These are phyloP conservation scores for Colletotrichum sp. DNA, from an alignment of 2,329 filamentous ascomycete genomes.

Conservation along the genomic window DNA sequence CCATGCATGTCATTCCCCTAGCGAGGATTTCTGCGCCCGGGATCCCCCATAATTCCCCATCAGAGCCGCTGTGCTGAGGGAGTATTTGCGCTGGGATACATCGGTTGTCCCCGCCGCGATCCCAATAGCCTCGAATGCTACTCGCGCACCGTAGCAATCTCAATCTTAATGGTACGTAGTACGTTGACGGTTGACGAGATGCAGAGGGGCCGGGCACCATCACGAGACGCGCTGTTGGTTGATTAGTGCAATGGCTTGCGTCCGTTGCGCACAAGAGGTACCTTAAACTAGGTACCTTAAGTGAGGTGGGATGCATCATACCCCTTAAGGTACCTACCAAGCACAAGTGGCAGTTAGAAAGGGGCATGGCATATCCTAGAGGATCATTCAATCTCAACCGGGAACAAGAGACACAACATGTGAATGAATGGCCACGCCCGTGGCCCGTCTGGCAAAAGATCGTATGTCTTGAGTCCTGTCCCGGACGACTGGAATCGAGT, in stretches of 20 bases:
- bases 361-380: neutral
- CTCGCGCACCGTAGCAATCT: neutral
- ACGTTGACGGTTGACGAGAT: neutral
- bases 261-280: neutral
- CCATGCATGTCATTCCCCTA: neutral
- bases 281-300: neutral
- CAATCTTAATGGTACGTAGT: neutral
- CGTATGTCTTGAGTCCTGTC: slow-evolving; percentile 5
- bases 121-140: neutral
- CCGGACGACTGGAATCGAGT: slow-evolving; percentile 7
- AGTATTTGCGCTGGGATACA: neutral
- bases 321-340: neutral
- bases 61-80: neutral
- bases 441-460: neutral
- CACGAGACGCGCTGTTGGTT: neutral
- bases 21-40: slow-evolving; percentile 3
- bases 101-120: slow-evolving; percentile 4
- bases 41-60: neutral
- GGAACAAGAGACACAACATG: neutral
- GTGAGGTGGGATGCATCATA: neutral
- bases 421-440: slow-evolving; percentile 1
- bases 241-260: neutral
- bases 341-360: neutral
- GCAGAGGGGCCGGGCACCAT: slow-evolving; percentile 11
- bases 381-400: neutral